Conservation (phyloP, 2,329 filamentous ascomycete species). For the Fusarium agapanthi region DNA sequence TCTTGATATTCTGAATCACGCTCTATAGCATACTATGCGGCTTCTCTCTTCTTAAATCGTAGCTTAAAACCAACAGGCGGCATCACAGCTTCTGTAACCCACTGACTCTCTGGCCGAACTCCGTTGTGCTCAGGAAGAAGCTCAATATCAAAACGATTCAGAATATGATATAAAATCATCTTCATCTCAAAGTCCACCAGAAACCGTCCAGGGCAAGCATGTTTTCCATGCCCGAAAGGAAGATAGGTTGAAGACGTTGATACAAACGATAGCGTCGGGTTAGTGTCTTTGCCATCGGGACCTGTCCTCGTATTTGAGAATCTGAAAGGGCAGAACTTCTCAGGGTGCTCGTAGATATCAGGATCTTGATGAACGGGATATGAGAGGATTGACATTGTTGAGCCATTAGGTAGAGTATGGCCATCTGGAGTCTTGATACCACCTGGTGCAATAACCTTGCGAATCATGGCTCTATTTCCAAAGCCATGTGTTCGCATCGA, state of each 20-base stretch:
- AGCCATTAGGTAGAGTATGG: conserved; percentile 44
- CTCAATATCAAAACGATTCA: conserved; percentile 28
- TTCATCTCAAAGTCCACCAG: conserved; percentile 46
- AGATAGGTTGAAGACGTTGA: conserved; percentile 37
- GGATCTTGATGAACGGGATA: conserved; percentile 45
- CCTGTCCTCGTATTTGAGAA: conserved; percentile 48
- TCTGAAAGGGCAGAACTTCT: conserved; percentile 53
- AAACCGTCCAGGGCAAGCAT: conserved; percentile 46
- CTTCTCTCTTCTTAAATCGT: conserved; percentile 15
- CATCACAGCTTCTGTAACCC: conserved; percentile 34
- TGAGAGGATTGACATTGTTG: conserved; percentile 46
- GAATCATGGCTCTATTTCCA: conserved; percentile 42
- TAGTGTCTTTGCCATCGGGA: background rate
- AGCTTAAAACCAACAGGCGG: conserved; percentile 32
- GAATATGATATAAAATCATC: conserved; percentile 41
- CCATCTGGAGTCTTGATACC: conserved; percentile 47
- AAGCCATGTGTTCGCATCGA: conserved; percentile 51
- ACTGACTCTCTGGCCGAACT: conserved; percentile 26
- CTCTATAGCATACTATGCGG: background rate
- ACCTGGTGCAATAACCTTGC: conserved; percentile 39
- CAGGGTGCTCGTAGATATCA: conserved; percentile 45
- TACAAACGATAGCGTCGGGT: conserved; percentile 9
- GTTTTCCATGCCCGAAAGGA: conserved; percentile 48
- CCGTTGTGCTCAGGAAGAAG: conserved; percentile 34
- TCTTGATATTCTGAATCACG: background rate